Conservation (phyloP, 192 early-diverging fungal species). For the Backusella psychrophila region DNA sequence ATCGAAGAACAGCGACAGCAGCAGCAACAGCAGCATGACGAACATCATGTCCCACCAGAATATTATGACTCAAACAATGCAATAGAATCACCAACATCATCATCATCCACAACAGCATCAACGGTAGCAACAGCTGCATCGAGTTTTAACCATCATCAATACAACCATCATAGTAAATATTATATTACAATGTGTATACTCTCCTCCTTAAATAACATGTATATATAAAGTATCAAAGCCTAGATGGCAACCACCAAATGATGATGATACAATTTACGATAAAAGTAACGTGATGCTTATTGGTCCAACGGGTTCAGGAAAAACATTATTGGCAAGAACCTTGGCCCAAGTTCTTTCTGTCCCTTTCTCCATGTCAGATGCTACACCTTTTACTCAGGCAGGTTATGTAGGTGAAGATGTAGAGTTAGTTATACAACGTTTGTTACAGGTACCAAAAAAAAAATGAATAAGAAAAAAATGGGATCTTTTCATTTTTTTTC, state of each 20-base stretch:
- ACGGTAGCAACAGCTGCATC: background rate
- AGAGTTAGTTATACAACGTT: slow-evolving; percentile 77
- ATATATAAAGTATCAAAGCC: background rate
- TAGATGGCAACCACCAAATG: background rate
- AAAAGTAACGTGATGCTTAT: slow-evolving; percentile 89
- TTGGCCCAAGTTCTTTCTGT: slow-evolving; percentile 83
- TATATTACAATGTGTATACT: background rate
- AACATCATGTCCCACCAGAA: slow-evolving; percentile 7
- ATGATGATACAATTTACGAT: slow-evolving; percentile 60
- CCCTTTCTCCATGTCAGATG: slow-evolving; percentile 86
- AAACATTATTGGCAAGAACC: slow-evolving; percentile 80
- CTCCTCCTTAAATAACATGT: too few relatives aligned
- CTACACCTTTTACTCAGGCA: slow-evolving; percentile 85
- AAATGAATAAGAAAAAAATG: too few relatives aligned
- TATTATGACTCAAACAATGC: slow-evolving; percentile 19
- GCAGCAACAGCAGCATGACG: slow-evolving; percentile 10
- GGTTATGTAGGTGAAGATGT: slow-evolving; percentile 93
- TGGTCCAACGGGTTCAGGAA: slow-evolving; percentile 83
- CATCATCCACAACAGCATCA: background rate
- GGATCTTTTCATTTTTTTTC: too few relatives aligned
- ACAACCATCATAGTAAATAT: background rate
- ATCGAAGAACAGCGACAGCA: slow-evolving; percentile 28
- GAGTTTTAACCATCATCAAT: background rate
- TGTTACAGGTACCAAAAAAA: slow-evolving; percentile 58
- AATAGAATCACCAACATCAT: background rate